phyloP scores from a whole-genome alignment of 495 filamentous ascomycete species.

The Penicillium dipodomyicola region DNA sequence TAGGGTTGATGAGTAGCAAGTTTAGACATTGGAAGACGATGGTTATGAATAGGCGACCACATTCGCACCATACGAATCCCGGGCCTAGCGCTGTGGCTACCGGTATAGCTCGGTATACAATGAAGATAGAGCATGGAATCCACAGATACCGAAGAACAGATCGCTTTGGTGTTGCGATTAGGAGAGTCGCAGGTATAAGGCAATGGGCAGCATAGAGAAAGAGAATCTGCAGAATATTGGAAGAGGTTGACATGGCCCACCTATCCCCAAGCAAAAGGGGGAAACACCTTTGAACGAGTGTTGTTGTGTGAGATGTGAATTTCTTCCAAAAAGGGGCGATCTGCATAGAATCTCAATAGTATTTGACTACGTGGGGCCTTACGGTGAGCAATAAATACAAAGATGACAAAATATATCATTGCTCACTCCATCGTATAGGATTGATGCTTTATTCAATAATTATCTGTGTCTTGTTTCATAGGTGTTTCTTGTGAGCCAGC shows the following conservation, averaged over 20 bases:
- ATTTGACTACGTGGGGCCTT: neutral
- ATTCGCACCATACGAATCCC: conserved; percentile 25
- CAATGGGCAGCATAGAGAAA: conserved; percentile 15
- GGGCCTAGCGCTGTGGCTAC: conserved; percentile 16
- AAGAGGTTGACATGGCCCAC: conserved; percentile 5
- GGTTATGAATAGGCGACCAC: conserved; percentile 17
- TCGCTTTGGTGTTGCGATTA: conserved; percentile 18
- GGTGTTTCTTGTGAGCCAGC: too few species aligned
- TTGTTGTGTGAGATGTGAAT: neutral
- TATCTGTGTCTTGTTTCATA: neutral
- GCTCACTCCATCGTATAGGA: neutral
- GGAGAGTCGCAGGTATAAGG: conserved; percentile 15
- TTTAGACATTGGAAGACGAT: conserved; percentile 22
- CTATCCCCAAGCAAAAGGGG: neutral
- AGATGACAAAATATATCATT: neutral
- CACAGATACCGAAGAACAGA: conserved; percentile 19
- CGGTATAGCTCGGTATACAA: conserved; percentile 11
- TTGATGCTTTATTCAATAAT: neutral
- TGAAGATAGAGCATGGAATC: conserved; percentile 16
- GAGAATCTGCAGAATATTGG: conserved; percentile 11
- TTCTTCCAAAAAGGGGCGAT: neutral
- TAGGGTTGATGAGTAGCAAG: conserved; percentile 19
- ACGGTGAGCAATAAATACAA: neutral
- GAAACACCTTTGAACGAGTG: neutral
- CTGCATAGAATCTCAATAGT: neutral